Evolutionary conservation across 106 monocot genomes (phyloP), one percentile per base, ranked within the genome.

Genomic region (Platanthera zijinensis): DNA sequence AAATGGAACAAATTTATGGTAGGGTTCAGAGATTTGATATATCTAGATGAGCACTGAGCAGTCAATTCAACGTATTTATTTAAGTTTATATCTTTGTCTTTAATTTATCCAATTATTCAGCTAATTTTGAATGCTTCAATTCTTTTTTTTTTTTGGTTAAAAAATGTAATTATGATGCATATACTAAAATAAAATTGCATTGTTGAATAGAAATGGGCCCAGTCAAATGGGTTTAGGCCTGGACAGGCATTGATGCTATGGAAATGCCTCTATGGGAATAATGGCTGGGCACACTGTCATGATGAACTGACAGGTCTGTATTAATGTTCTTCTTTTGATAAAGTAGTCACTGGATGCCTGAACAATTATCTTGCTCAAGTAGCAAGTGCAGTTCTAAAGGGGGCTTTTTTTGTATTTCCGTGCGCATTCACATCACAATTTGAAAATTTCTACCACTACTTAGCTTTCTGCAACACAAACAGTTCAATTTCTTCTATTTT

Each of bases 161-260:
- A 1, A 18, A 57, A 47, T 71, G 57, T 77, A 13, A 69, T n/a
- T 46, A 15, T 0, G 17, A 14, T 52, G 39, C 71, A 72, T 78
- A 72, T 78, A 52, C 32, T 50, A 22, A 52, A 19, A 4, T 48
- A 25, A 59, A 19, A 39, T 52, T 25, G 48, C 67, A 70, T 79
- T 77, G 75, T 79, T 53, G 17, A 25, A 46, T 84, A 96, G 96
- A 87, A 79, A 83, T 96, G 96, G 96, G 96, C 89, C 73, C 87
- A 83, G 48, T 93, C 89, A 3, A 87, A 91, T 82, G 96, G 96
- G 51, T 93, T 88, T 62, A 87, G 93, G 83, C 69, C 96, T 25
- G 91, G 89, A 5, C 96, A 96, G 79, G 93, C 91, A 13, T 50
- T 96, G 78, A 96, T 96, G 96, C 76, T 96, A 59, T 96, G 96